Evolutionary conservation across 2,329 filamentous ascomycete genomes (phyloP).

Genomic region (Dactylellina leptospora): DNA sequence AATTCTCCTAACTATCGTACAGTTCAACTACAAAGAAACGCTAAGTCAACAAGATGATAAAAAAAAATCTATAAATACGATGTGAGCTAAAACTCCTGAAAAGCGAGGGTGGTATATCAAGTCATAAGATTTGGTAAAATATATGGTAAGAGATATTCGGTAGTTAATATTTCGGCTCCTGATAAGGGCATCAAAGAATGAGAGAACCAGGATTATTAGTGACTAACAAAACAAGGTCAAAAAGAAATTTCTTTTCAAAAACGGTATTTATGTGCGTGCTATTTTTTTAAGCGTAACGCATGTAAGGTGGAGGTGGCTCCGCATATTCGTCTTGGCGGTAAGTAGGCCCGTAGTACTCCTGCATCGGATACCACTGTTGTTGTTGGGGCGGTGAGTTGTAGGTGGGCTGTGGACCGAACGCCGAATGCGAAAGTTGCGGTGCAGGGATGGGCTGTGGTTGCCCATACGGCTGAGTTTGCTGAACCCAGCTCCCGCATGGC

Average conservation of each 20-base stretch:
- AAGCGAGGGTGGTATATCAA: neutral
- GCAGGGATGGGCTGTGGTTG: neutral
- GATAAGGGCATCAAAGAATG: neutral
- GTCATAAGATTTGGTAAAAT: neutral
- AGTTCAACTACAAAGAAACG: constrained; percentile 15
- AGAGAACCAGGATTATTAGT: neutral
- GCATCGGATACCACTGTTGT: constrained; percentile 42
- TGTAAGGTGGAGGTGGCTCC: constrained; percentile 49
- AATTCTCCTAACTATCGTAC: neutral
- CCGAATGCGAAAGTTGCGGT: constrained; percentile 19
- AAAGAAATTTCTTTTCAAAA: neutral
- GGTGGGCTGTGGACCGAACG: constrained; percentile 7
- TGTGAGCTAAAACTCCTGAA: neutral
- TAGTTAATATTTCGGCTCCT: neutral
- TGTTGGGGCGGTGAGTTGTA: constrained; percentile 9
- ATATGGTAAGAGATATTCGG: neutral
- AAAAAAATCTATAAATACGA: neutral
- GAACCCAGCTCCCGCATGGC: constrained; percentile 27
- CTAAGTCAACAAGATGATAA: constrained; percentile 9
- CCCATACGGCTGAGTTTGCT: constrained; percentile 18
- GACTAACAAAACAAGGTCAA: neutral
- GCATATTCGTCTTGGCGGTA: constrained; percentile 15
- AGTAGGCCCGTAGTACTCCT: constrained; percentile 37
- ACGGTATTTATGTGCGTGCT: no score
- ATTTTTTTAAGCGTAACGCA: constrained; percentile 32